Conservation (phyloP, 2,329 filamentous ascomycete species). For the Xylaria sp. region DNA sequence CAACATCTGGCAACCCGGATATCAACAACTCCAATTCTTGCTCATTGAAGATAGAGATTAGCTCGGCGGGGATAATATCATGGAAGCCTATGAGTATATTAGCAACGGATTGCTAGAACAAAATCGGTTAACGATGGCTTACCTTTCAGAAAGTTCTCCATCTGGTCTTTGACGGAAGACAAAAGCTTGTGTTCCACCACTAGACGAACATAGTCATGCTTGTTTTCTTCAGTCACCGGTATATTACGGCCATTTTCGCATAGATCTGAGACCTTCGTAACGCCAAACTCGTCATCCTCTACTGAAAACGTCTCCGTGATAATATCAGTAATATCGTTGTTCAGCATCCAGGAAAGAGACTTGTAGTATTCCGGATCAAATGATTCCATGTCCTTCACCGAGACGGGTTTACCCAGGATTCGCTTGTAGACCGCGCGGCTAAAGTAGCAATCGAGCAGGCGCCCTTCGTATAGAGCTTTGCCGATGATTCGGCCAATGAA, state of each 20-base stretch:
- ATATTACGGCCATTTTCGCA: constrained; percentile 89
- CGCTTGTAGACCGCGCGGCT: constrained; percentile 98
- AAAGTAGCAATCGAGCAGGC: constrained; percentile 97
- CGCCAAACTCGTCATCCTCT: constrained; percentile 93
- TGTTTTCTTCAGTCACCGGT: constrained; percentile 95
- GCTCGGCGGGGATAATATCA: constrained; percentile 93
- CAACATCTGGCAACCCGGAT: constrained; percentile 95
- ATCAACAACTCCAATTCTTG: constrained; percentile 97
- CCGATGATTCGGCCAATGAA: constrained; percentile 99
- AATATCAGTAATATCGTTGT: constrained; percentile 98
- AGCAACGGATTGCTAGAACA: constrained; percentile 40
- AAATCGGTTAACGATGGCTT: constrained; percentile 46
- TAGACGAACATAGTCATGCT: constrained; percentile 94
- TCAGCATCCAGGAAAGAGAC: constrained; percentile 96
- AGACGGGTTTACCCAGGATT: constrained; percentile 93
- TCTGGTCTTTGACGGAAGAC: constrained; percentile 91
- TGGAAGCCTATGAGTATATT: constrained; percentile 77
- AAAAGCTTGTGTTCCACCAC: constrained; percentile 95
- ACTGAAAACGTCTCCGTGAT: constrained; percentile 96
- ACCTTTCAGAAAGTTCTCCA: constrained; percentile 91
- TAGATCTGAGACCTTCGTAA: constrained; percentile 86
- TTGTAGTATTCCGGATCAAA: constrained; percentile 99
- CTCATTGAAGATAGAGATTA: constrained; percentile 98
- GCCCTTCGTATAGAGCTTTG: constrained; percentile 95
- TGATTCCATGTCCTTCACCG: constrained; percentile 99